Base-by-base conservation (phyloP, 2,329 filamentous ascomycete species). In the Penicillium sp. region DNA sequence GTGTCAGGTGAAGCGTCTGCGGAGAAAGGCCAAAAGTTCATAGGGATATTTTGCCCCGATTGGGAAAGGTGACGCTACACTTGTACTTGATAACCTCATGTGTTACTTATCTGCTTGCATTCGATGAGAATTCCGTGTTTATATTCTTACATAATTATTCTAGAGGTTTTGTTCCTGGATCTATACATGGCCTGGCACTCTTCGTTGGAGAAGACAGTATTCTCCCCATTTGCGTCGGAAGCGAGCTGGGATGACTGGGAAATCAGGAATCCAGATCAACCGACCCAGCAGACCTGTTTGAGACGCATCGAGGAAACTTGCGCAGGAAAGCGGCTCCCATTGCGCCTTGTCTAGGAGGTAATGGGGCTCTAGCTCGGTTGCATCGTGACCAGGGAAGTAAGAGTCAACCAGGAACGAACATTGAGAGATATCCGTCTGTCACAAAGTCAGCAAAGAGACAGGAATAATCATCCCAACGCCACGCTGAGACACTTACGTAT, bases 361-460 rank as follows among this genome's bases (percentile, higher is more conserved):
- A 66, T 92, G 85, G 2, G 92, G 92, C 70, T 99, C 92, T 11
- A 87, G 81, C 0, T 82, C 79, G 1, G 90, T 88, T 69, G 83
- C 65, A 34, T 72, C 65, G 16, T 78, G 78, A 31, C 78, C 77
- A 0, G 89, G 86, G 66, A 93, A 91, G 58, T 89, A 87, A 0
- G 91, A 95, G 71, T 99, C 94, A 16, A 97, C 87, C 5, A 99
- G 71, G 73, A 95, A 97, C 9, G 85, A 81, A 73, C 94, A 99
- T 52, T 85, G 80, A 29, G 81, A 79, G 42, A 95, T 76, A 58
- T 93, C 86, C 35, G 86, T 80, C 82, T 86, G 54, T 22, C 24
- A 29, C 49, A 69, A 57, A 35, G 56, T 66, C 40, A 63, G 57
- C 35, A 50, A 39, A 34, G 6, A 20, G 29, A 18, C 39, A 50